These are phyloP conservation scores for Ganoderma sp. DNA, from an alignment of 1,284 basidiomycete species.

Conservation along the genomic window DNA sequence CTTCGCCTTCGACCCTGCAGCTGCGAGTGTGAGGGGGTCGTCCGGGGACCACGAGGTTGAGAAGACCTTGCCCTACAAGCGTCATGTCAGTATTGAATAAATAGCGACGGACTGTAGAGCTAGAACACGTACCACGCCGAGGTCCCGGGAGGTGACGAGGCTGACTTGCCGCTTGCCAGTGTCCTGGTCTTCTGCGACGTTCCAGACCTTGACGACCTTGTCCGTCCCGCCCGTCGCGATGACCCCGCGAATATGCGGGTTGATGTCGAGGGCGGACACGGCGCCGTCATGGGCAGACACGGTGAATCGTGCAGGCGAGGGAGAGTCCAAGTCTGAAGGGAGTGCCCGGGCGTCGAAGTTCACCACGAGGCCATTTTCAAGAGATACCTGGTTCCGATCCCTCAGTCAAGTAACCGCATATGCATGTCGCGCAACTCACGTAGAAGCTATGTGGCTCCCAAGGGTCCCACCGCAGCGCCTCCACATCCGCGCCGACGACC, in stretches of 20 bases:
- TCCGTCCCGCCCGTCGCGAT: slow-evolving; percentile 94
- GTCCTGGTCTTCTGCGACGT: slow-evolving; percentile 72
- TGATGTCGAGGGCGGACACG: slow-evolving; percentile 90
- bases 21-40: slow-evolving; percentile 92
- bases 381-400: slow-evolving; percentile 66
- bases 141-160: slow-evolving; percentile 87
- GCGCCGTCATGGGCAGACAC: slow-evolving; percentile 95
- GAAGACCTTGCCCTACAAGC: slow-evolving; percentile 89
- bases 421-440: slow-evolving; percentile 54
- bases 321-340: slow-evolving; percentile 63
- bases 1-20: slow-evolving; percentile 91
- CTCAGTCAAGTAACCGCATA: slow-evolving; percentile 4
- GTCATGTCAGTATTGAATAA: background rate
- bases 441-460: slow-evolving; percentile 90
- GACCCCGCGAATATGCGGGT: slow-evolving; percentile 90
- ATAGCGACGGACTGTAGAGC: background rate
- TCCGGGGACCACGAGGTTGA: slow-evolving; percentile 91
- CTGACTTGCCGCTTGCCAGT: slow-evolving; percentile 80
- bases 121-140: slow-evolving; percentile 83
- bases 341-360: slow-evolving; percentile 91
- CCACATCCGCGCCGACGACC: slow-evolving; percentile 87
- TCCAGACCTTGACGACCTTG: slow-evolving; percentile 96
- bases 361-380: slow-evolving; percentile 92
- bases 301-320: slow-evolving; percentile 83
- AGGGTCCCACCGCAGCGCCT: slow-evolving; percentile 95